A percentile compares a stretch with the other conserved stretches of the same genome.
Evolutionary conservation across 2,329 filamentous ascomycete species (phyloP).

Genomic region (Zymoseptoria tritici): DNA sequence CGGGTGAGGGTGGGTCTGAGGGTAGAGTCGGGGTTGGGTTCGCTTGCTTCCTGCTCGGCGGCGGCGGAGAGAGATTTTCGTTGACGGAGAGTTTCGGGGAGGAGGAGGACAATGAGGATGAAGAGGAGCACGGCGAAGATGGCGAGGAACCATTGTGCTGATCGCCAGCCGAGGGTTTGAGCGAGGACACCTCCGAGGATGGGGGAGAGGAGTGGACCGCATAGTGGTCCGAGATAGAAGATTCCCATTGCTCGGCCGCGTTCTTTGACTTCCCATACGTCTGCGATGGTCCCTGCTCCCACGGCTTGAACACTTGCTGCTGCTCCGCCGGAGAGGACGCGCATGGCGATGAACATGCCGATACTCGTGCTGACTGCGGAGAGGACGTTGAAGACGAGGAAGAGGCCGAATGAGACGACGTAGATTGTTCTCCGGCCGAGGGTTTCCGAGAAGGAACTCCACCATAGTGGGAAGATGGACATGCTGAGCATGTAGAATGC

Average conservation of each 20-base stretch:
- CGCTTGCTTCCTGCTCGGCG: conserved; percentile 24
- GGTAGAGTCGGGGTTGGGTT: conserved; percentile 18
- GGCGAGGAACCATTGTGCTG: conserved; percentile 69
- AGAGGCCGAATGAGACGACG: conserved; percentile 64
- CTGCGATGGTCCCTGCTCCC: conserved; percentile 74
- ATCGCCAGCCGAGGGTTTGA: conserved; percentile 63
- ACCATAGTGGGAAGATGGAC: conserved; percentile 81
- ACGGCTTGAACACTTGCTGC: conserved; percentile 76
- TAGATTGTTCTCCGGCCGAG: conserved; percentile 71
- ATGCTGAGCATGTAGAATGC: conserved; percentile 73
- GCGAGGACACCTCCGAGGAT: conserved; percentile 70
- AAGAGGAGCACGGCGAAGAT: conserved; percentile 59
- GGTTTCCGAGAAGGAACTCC: conserved; percentile 71
- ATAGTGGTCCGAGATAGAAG: conserved; percentile 72
- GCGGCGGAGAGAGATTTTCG: conserved; percentile 25
- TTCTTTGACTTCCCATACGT: conserved; percentile 68
- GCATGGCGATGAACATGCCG: conserved; percentile 69
- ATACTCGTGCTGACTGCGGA: conserved; percentile 64
- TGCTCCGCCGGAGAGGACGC: conserved; percentile 65
- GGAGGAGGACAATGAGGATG: conserved; percentile 50
- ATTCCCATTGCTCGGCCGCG: conserved; percentile 73
- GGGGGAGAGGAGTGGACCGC: conserved; percentile 66
- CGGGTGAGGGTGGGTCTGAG: conserved; percentile 31
- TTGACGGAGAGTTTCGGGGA: conserved; percentile 55
- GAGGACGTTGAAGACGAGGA: conserved; percentile 62